These are phyloP conservation scores for Oldenlandia corymbosa DNA, from an alignment of 257 asterid species.

Conservation along the genomic window DNA sequence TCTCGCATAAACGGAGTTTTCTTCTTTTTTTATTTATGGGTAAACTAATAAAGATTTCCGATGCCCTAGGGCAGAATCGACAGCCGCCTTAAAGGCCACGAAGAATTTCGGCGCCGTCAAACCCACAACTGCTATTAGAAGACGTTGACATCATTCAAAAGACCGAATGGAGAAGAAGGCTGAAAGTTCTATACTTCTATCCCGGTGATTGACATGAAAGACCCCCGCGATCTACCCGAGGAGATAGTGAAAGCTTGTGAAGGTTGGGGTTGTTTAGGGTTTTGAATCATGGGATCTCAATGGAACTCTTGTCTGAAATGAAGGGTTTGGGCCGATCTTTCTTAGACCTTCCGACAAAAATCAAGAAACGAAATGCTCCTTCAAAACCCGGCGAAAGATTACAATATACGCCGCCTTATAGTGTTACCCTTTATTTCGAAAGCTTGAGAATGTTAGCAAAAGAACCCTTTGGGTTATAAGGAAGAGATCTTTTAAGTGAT, in stretches of 20 bases:
- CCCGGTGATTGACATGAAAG: constrained; percentile 42
- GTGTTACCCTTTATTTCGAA: constrained; percentile 53
- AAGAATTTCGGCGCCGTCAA: too few relatives aligned
- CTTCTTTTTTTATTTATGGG: too few relatives aligned
- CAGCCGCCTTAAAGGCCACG: too few relatives aligned
- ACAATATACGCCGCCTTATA: constrained; percentile 52
- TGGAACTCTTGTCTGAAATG: constrained; percentile 48
- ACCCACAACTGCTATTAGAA: too few relatives aligned
- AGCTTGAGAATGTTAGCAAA: constrained; percentile 70
- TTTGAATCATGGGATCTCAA: constrained; percentile 26
- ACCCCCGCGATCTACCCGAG: constrained; percentile 21
- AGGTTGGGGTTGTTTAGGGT: constrained; percentile 42
- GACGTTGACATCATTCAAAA: too few relatives aligned
- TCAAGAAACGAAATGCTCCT: constrained; percentile 40
- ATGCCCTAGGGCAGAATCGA: too few relatives aligned
- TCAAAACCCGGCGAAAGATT: constrained; percentile 56
- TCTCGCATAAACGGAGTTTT: too few relatives aligned
- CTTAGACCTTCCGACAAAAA: constrained; percentile 46
- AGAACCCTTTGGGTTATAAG: too few relatives aligned
- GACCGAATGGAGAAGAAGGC: too few relatives aligned
- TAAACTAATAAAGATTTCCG: too few relatives aligned
- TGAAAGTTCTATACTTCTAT: too few relatives aligned
- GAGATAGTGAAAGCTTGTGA: constrained; percentile 32
- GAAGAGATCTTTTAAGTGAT: too few relatives aligned
- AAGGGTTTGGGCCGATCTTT: constrained; percentile 36